Percentiles rank a stretch among this genome's conserved stretches.
Evolutionary conservation across 2,329 filamentous ascomycete genomes (phyloP).

Genomic region (Pseudopyrenochaeta lycopersici): DNA sequence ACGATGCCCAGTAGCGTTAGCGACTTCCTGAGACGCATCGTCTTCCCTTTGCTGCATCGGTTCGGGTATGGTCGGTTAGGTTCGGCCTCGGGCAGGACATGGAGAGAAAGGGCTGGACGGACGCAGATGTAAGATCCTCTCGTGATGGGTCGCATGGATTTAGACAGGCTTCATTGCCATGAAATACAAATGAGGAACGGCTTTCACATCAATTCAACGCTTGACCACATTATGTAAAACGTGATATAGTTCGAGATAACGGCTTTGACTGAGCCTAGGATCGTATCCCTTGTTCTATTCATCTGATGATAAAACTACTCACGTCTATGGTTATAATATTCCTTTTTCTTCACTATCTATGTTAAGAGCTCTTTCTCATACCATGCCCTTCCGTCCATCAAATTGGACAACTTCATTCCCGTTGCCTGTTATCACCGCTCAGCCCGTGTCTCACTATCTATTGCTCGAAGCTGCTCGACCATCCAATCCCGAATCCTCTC

Average conservation of each 20-base stretch:
- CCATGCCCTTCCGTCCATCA: too few species aligned
- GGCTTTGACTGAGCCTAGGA: too few species aligned
- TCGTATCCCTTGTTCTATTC: background rate
- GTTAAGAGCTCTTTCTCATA: too few species aligned
- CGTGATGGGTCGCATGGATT: constrained; percentile 22
- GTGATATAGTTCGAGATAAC: background rate
- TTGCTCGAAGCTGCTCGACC: constrained; percentile 12
- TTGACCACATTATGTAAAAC: background rate
- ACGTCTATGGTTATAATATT: background rate
- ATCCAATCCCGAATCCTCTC: constrained; percentile 40
- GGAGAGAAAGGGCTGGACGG: constrained; percentile 15
- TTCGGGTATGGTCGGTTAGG: constrained; percentile 12
- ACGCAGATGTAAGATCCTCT: constrained; percentile 5
- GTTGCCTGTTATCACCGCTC: background rate
- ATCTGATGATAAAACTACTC: background rate
- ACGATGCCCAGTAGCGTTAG: constrained; percentile 11
- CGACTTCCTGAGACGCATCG: constrained; percentile 14
- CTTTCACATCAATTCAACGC: background rate
- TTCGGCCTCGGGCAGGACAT: constrained; percentile 14
- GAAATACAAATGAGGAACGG: constrained; percentile 2
- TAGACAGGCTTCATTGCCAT: constrained; percentile 16
- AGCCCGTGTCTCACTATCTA: background rate
- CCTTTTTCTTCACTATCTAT: background rate
- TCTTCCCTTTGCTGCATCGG: constrained; percentile 23
- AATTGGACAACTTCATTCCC: too few species aligned